Evolutionary conservation across 176 grass and related monocot species (phyloP).

Genomic region (Eleusine coracana): DNA sequence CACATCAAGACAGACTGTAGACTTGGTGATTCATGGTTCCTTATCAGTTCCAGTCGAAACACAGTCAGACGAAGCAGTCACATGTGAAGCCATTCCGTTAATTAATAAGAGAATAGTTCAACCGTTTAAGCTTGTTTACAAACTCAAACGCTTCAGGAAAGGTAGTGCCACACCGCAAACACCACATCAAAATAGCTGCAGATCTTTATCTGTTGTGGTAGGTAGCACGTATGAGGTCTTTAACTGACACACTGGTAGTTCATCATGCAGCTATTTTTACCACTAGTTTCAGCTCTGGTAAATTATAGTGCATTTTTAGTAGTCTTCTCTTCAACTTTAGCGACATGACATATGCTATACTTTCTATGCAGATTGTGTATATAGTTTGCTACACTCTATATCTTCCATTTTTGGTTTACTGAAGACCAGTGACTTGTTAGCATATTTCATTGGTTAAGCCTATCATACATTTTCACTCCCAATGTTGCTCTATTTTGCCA

Average conservation of each 20-base stretch:
- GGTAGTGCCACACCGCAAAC: neutral
- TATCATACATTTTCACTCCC: neutral
- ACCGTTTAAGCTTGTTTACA: neutral
- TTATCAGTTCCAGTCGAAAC: neutral
- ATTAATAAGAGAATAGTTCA: neutral
- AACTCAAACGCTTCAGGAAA: neutral
- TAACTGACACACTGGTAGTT: neutral
- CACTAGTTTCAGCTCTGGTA: neutral
- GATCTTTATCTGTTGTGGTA: neutral
- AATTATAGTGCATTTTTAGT: neutral
- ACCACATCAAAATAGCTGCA: neutral
- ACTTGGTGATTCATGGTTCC: neutral
- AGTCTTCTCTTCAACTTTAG: neutral
- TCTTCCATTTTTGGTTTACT: conserved; percentile 4
- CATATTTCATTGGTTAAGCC: neutral
- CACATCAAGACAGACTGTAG: neutral
- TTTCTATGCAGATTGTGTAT: neutral
- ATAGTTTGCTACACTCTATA: neutral
- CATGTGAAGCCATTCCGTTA: neutral
- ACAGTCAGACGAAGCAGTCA: neutral
- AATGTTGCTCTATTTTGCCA: neutral
- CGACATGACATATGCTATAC: neutral
- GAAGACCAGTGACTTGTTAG: neutral
- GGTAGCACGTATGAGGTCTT: neutral
- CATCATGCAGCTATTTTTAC: neutral